phyloP scores from a whole-genome alignment of 257 asterid genomes.

The Sherardia arvensis region DNA sequence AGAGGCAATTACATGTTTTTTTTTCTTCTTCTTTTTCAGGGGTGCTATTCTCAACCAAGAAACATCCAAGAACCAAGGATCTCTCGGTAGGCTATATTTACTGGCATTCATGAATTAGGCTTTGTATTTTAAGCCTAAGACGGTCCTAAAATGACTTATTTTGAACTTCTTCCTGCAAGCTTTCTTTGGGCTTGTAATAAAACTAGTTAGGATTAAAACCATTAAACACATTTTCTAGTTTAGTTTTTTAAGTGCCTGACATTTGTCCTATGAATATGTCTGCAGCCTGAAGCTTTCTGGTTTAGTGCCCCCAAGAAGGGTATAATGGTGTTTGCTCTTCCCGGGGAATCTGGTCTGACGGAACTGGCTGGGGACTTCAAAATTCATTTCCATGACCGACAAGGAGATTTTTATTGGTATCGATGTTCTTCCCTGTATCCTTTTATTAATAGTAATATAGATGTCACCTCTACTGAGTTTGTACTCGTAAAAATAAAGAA shows the following conservation, averaged over 20 bases:
- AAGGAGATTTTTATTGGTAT: conserved; percentile 99
- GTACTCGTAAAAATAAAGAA: too few relatives aligned
- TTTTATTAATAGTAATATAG: not conserved
- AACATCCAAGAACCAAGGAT: conserved; percentile 94
- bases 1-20: not conserved
- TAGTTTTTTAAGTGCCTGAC: not conserved
- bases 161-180: not conserved
- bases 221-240: not conserved
- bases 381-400: conserved; percentile 92
- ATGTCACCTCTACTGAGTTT: not conserved
- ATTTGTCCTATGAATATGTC: conserved; percentile 9
- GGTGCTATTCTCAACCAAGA: conserved; percentile 82
- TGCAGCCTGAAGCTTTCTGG: conserved; percentile 97
- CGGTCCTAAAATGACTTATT: too few relatives aligned
- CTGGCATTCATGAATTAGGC: not conserved
- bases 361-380: conserved; percentile 91
- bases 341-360: conserved; percentile 95
- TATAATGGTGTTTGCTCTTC: conserved; percentile 95
- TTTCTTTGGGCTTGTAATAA: not conserved
- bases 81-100: conserved; percentile 47
- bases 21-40: too few relatives aligned
- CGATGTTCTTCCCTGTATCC: not conserved
- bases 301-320: conserved; percentile 94
- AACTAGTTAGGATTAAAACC: not conserved
- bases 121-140: not conserved